These are phyloP conservation scores for Chlorella sp. DNA, from an alignment of 139 green algal genomes.

Conservation along the genomic window DNA sequence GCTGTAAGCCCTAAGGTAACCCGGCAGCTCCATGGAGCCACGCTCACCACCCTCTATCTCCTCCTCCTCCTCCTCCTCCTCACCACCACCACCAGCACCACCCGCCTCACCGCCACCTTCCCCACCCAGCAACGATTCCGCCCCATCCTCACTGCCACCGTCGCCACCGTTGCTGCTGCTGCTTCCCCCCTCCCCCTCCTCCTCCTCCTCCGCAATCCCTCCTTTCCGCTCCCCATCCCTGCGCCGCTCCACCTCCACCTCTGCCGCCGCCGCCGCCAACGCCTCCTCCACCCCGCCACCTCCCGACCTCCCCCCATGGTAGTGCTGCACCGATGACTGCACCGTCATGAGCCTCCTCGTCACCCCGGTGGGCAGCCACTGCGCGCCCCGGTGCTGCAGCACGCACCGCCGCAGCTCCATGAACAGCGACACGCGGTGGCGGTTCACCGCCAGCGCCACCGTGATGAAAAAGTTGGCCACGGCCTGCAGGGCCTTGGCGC, in stretches of 20 bases:
- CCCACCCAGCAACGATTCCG: too few species aligned
- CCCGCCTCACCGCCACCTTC: too few species aligned
- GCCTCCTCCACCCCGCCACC: background rate
- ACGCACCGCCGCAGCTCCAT: conserved; percentile 14
- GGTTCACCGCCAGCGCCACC: conserved; percentile 5
- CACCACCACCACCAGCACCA: background rate
- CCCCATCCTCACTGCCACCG: too few species aligned
- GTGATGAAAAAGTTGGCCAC: conserved; percentile 24
- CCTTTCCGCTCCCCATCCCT: background rate
- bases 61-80: background rate
- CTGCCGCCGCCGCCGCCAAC: background rate
- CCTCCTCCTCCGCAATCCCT: background rate
- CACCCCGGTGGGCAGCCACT: too few species aligned
- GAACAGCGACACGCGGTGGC: conserved; percentile 31
- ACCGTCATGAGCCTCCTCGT: too few species aligned
- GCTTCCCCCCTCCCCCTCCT: background rate
- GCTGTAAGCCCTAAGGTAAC: too few species aligned
- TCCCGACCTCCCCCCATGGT: background rate
- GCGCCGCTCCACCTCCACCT: conserved; percentile 1
- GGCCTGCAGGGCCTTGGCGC: conserved; percentile 12
- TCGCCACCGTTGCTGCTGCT: too few species aligned
- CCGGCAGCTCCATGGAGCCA: background rate
- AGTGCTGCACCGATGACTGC: too few species aligned
- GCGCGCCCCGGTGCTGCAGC: too few species aligned
- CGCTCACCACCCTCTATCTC: background rate